A percentile compares a stretch with the other conserved stretches of the same genome.
Evolutionary conservation across 1,139 yeast species (phyloP).

Genomic region (Scheffersomyces segobiensis): DNA sequence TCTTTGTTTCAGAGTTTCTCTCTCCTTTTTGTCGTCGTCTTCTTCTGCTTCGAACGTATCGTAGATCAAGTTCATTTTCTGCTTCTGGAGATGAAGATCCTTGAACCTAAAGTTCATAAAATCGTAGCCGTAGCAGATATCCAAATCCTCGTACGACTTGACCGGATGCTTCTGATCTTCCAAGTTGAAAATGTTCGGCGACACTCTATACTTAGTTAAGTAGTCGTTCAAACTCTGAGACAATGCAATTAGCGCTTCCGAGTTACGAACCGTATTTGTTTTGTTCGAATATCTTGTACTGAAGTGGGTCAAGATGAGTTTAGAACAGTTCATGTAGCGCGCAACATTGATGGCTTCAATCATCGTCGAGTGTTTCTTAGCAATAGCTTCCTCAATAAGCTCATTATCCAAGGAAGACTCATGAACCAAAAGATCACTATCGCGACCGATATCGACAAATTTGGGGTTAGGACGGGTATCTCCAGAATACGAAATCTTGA

Average conservation of each 20-base stretch:
- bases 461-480: constrained; percentile 82
- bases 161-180: constrained; percentile 11
- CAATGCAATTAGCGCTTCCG: constrained; percentile 20
- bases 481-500: constrained; percentile 87
- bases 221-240: constrained; percentile 27
- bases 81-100: constrained; percentile 18
- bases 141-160: constrained; percentile 28
- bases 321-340: constrained; percentile 67
- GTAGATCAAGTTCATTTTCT: constrained; percentile 17
- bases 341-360: constrained; percentile 81
- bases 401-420: constrained; percentile 91
- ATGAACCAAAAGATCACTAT: constrained; percentile 81
- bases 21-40: constrained; percentile 21
- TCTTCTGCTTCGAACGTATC: constrained; percentile 15
- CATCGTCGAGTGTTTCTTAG: constrained; percentile 87
- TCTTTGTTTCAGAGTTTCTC: constrained; percentile 22
- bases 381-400: constrained; percentile 74
- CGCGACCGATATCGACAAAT: constrained; percentile 61
- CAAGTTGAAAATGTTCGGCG: constrained; percentile 28
- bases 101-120: constrained; percentile 35
- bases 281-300: constrained; percentile 83
- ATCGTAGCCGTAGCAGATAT: constrained; percentile 45
- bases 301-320: constrained; percentile 83
- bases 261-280: constrained; percentile 42
- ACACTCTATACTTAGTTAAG: constrained; percentile 18